Evolutionary conservation across 768 basidiomycete genomes (phyloP).

Genomic region (Fomitopsis pulvina): DNA sequence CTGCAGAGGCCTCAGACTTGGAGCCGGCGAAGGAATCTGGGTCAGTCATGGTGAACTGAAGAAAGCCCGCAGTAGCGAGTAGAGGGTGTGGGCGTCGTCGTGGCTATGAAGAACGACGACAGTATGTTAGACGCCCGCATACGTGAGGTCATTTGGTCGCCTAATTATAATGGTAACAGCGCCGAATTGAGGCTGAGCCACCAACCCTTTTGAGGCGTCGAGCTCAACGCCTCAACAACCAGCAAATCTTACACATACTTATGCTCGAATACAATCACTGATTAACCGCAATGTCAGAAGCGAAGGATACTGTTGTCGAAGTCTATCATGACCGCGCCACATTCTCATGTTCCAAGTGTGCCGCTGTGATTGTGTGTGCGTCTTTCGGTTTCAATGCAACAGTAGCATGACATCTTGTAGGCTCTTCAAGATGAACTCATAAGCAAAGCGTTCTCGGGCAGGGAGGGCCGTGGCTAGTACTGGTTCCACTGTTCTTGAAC

Average conservation of each 20-base stretch:
- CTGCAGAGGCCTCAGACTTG: slow-evolving; percentile 45
- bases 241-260: neutral
- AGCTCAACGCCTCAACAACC: no score
- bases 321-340: slow-evolving; percentile 60
- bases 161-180: no score
- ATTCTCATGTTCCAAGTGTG: slow-evolving; percentile 63
- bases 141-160: no score
- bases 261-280: neutral
- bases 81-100: neutral
- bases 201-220: no score
- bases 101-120: neutral
- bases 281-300: neutral
- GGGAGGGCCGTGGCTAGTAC: slow-evolving; percentile 78
- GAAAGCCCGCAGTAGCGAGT: neutral
- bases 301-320: neutral
- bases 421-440: slow-evolving; percentile 80
- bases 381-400: neutral
- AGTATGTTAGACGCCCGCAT: no score
- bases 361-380: slow-evolving; percentile 57
- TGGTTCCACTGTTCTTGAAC: no score
- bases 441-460: slow-evolving; percentile 78
- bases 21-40: slow-evolving; percentile 30
- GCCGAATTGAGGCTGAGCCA: no score
- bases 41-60: slow-evolving; percentile 19
- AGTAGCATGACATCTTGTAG: slow-evolving; percentile 27